Percentiles rank a stretch among this genome's conserved stretches.
Evolutionary conservation across 1,284 basidiomycete species (phyloP).

Genomic region (Inonotus hispidus): DNA sequence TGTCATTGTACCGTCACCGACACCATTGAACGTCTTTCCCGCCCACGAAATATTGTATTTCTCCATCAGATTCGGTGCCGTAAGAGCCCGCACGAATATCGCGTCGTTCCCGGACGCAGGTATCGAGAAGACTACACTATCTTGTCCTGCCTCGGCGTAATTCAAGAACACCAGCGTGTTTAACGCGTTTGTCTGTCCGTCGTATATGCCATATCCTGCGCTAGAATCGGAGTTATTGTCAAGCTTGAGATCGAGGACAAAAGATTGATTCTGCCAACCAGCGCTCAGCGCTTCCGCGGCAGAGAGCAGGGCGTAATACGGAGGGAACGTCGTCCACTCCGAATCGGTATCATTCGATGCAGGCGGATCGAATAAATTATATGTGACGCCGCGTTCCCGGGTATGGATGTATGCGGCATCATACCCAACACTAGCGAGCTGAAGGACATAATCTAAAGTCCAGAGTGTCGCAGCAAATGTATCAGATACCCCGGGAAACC

Average conservation of each 20-base stretch:
- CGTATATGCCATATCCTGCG: constrained; percentile 59
- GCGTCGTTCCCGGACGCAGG: constrained; percentile 15
- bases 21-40: constrained; percentile 38
- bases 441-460: constrained; percentile 59
- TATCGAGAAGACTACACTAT: constrained; percentile 27
- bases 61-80: constrained; percentile 41
- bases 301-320: constrained; percentile 55
- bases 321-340: constrained; percentile 44
- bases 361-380: constrained; percentile 47
- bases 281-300: constrained; percentile 48
- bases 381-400: constrained; percentile 44
- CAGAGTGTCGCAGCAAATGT: constrained; percentile 70
- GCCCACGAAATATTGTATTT: constrained; percentile 56
- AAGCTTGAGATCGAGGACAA: constrained; percentile 48
- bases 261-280: constrained; percentile 35
- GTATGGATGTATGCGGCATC: constrained; percentile 45
- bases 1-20: constrained; percentile 33
- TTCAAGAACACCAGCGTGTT: constrained; percentile 56
- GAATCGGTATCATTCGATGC: constrained; percentile 32
- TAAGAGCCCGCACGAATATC: constrained; percentile 40
- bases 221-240: constrained; percentile 34
- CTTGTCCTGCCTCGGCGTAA: constrained; percentile 35
- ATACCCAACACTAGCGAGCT: constrained; percentile 52
- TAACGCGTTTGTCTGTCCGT: constrained; percentile 33
- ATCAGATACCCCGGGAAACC: constrained; percentile 70